Base-by-base conservation (phyloP, 208 protist genomes). In the Porcisia hertigi region DNA sequence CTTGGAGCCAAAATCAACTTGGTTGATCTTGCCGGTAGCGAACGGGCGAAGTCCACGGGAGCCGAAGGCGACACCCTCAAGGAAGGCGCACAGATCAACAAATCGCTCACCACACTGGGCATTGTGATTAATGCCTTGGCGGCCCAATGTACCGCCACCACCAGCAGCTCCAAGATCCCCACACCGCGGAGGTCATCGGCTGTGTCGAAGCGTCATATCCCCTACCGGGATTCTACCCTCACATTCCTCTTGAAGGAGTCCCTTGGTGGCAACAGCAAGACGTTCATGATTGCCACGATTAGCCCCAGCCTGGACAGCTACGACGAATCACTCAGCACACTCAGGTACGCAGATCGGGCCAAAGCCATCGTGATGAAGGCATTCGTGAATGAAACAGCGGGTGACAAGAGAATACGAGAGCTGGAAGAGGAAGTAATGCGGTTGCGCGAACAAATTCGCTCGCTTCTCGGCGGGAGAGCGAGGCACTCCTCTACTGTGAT, bases 1-100 rank as follows among this genome's bases (percentile, higher is more conserved):
- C 72, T 94, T 6, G 80, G 90, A 1, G 71, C 87, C 5, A 92
- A 90, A 55, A 91, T 96, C 76, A 97, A 97, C 75, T 88, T 99
- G 16, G 92, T 98, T 2, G 97, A 99, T 80, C 85, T 99, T 47
- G 97, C 97, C 0, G 97, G 97, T 52, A 95, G 87, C 75, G 97
- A 99, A 85, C 85, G 96, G 2, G 87, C 88, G 12, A 90, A 89
- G 72, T 83, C 84, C 11, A 98, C 96, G 1, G 91, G 92, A 5
- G 94, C 94, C 14, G 91, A 89, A 47, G 95, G 94, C 1, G 85
- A 90, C 0, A 86, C 82, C 16, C 78, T 98, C 1, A 77, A 88
- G 39, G 96, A 99, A 72, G 93, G 89, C 1, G 86, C 87, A 1
- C 89, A 92, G 4, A 98, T 99, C 80, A 99, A 99, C 75, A 81